Evolutionary conservation across 441 rosid species (phyloP).

Genomic region (Populus hybrid): DNA sequence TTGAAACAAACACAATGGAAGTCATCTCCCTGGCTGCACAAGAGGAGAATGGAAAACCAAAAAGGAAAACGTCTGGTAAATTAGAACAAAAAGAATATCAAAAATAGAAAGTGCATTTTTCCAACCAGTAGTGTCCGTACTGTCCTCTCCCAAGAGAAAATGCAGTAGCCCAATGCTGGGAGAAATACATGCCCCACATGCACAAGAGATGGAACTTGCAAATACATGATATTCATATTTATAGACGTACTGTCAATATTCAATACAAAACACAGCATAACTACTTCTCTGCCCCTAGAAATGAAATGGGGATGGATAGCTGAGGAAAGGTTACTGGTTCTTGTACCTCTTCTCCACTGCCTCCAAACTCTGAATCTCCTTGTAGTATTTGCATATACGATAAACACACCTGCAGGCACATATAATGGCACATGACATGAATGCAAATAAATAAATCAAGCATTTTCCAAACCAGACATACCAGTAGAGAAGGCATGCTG

Average conservation of each 20-base stretch:
- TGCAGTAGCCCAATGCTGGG: not conserved
- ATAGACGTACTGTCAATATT: not conserved
- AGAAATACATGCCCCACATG: not conserved
- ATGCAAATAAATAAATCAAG: not conserved
- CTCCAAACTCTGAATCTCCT: constrained; percentile 69
- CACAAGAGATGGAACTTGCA: not conserved
- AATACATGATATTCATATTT: not conserved
- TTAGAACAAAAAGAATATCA: not conserved
- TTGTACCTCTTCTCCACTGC: constrained; percentile 76
- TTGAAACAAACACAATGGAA: not conserved
- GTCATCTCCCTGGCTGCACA: not conserved
- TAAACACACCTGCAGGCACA: constrained; percentile 56
- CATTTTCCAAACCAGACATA: constrained; percentile 10
- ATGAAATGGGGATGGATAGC: not conserved
- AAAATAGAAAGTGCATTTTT: not conserved
- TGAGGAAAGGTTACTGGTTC: constrained; percentile 36
- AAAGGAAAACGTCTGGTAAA: not conserved
- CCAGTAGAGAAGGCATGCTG: constrained; percentile 86
- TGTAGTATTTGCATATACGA: constrained; percentile 70
- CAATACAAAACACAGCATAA: not conserved
- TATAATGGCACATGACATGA: not conserved
- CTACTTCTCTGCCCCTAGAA: not conserved
- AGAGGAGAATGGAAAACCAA: not conserved
- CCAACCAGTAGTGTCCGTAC: not conserved
- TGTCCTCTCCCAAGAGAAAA: not conserved